phyloP scores from a whole-genome alignment of 371 early-diverging fungal species.

The Mortierella sp. region DNA sequence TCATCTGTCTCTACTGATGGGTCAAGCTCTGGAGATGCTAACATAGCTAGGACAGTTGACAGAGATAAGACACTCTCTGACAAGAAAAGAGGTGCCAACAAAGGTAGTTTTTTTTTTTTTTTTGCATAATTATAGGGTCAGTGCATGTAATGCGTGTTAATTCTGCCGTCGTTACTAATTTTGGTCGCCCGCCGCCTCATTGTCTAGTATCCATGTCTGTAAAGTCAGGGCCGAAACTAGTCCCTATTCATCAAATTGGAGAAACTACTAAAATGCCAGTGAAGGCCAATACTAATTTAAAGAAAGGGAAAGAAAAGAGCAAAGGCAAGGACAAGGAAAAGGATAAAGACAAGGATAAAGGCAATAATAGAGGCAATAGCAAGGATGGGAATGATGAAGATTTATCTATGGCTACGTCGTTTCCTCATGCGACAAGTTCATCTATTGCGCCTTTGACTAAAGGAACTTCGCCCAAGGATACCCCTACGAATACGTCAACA shows the following conservation, averaged over 20 bases:
- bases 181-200: background rate
- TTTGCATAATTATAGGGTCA: background rate
- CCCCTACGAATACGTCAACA: background rate
- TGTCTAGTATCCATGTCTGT: background rate
- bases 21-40: background rate
- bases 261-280: conserved; percentile 5
- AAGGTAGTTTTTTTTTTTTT: conserved; percentile 8
- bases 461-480: background rate
- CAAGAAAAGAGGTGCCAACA: conserved; percentile 18
- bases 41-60: background rate
- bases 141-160: too few species aligned
- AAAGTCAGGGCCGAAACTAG: conserved; percentile 27
- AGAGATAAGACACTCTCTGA: conserved; percentile 3
- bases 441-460: too few species aligned
- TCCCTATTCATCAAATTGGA: conserved; percentile 37
- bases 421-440: background rate
- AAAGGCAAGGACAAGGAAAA: conserved; percentile 16
- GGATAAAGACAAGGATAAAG: conserved; percentile 12
- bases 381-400: background rate
- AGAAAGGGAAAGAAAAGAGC: conserved; percentile 8
- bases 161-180: too few species aligned
- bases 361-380: background rate
- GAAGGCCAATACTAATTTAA: background rate
- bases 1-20: background rate
- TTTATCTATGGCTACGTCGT: background rate